Base-by-base conservation (phyloP, 805 yeast genomes). In the Ogataea thermomethanolica region DNA sequence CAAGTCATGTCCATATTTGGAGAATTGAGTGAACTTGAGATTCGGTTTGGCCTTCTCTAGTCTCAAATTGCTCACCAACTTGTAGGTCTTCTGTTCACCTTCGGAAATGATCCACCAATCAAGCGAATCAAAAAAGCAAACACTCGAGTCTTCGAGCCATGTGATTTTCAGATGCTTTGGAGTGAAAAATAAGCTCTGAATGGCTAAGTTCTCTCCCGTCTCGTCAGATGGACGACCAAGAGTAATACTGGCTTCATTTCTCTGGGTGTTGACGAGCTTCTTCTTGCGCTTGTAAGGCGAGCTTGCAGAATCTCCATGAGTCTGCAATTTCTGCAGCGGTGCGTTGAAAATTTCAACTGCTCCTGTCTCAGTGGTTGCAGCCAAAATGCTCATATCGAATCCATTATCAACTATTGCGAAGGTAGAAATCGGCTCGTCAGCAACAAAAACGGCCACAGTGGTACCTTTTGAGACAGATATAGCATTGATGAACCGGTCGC, bases 401-500 rank as follows among this genome's bases (percentile, higher is more conserved):
- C 54, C 59, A 36, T 58, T 60, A n/a, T 45, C 48, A 8, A 53
- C 58, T 42, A 69, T 61, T 0, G 74, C 58, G 7, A 84, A 56
- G 7, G 65, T 61, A 1, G 58, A 42, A 10, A 86, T 78, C 35
- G 84, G 75, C 11, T 87, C 69, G 46, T 82, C 84, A 3, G 90
- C 71, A 11, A 84, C 89, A 41, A 87, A 73, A 3, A 89, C 84
- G 7, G 70, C 61, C 17, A 65, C 62, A 2, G 81, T 68, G 3
- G 76, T 55, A 22, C 63, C 55, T 33, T 66, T 62, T 24, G 68
- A 62, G 2, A 78, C 40, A 8, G 82, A 73, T 55, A 83, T 81
- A 26, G 84, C 66, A 58, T 87, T 87, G 49, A 89, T 71, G 59
- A 86, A 88, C 50, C 97, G 74, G 60, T 90, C 98, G 45, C 81